Evolutionary conservation across 2,329 filamentous ascomycete genomes (phyloP), one percentile per base, ranked within the genome.

Genomic region (Ciborinia camelliae): DNA sequence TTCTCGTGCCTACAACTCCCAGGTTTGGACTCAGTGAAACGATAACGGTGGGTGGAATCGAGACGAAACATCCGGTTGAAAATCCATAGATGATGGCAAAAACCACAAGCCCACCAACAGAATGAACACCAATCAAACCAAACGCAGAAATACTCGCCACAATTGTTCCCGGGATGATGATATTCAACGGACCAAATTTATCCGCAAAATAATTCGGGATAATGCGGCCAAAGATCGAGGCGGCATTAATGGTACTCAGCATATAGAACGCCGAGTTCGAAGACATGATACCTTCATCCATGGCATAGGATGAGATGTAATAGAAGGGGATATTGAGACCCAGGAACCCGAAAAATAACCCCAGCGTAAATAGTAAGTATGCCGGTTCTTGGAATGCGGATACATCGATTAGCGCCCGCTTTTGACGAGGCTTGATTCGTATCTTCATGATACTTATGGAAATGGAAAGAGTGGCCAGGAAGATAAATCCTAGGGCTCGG

Each of bases 371-470:
- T 26, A 69, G 48, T 3, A 45, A 28, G 37, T 68, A 69, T 10
- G 65, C 43, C 20, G 51, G 10, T 15, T 67, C 65, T 14, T 65
- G 62, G 37, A 65, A 57, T 43, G 58, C 64, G n/a, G 50, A 28
- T 2, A 63, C 8, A 23, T 65, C 62, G 14, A 64, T 45, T 2
- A 64, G 39, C 18, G 37, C 37, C 18, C 62, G 45, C 28, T 64
- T 64, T 32, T 79, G 78, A 41, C 83, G 83, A 2, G 87, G 82
- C 1, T 87, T 86, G 3, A 91, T 80, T 10, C 88, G 85, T 14
- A 85, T 83, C 63, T 81, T 71, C 41, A 75, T 68, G 28, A 74
- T 64, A 14, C 74, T 28, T 23, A 67, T 70, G 15, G 70, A 68
- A n/a, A 73, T 66, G 7, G 58, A 50, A 57, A 71, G 68, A 7